These are phyloP conservation scores for Vicia villosa DNA, from an alignment of 306 rosid genomes.

Conservation along the genomic window DNA sequence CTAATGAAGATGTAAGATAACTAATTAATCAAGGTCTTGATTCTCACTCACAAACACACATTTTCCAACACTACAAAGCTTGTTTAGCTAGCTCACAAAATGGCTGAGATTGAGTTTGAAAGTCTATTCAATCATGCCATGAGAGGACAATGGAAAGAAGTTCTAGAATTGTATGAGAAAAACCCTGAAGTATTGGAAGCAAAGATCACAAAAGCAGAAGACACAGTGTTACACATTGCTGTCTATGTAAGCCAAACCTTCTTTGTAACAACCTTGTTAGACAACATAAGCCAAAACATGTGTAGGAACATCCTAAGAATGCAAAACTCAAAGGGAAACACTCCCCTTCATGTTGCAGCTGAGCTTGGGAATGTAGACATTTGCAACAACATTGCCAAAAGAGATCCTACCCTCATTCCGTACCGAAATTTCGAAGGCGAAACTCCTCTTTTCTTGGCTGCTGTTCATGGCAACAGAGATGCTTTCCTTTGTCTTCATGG, in stretches of 20 bases:
- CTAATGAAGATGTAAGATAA: conserved; percentile 4
- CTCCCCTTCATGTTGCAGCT: conserved; percentile 52
- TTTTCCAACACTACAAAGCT: conserved; percentile 3
- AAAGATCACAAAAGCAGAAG: conserved; percentile 48
- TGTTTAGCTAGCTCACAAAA: conserved; percentile 3
- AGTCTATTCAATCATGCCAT: conserved; percentile 39
- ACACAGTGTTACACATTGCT: conserved; percentile 47
- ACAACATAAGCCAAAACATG: conserved; percentile 28
- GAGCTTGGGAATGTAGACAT: conserved; percentile 46
- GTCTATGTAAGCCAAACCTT: conserved; percentile 39
- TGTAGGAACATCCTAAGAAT: conserved; percentile 6
- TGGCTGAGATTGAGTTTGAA: conserved; percentile 36
- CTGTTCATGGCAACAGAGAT: conserved; percentile 42
- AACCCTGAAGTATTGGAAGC: conserved; percentile 31
- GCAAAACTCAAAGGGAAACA: conserved; percentile 47
- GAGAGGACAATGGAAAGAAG: conserved; percentile 41
- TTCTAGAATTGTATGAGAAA: conserved; percentile 29
- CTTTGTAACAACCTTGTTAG: conserved; percentile 32
- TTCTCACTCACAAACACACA: conserved; percentile 3
- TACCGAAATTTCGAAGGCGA: conserved; percentile 35
- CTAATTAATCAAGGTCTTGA: not conserved
- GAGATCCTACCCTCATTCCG: conserved; percentile 34
- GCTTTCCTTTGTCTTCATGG: conserved; percentile 41
- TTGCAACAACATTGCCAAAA: conserved; percentile 38
- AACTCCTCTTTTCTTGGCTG: conserved; percentile 53